Conservation (phyloP, 2,329 filamentous ascomycete species). For the Fusarium chuoi region DNA sequence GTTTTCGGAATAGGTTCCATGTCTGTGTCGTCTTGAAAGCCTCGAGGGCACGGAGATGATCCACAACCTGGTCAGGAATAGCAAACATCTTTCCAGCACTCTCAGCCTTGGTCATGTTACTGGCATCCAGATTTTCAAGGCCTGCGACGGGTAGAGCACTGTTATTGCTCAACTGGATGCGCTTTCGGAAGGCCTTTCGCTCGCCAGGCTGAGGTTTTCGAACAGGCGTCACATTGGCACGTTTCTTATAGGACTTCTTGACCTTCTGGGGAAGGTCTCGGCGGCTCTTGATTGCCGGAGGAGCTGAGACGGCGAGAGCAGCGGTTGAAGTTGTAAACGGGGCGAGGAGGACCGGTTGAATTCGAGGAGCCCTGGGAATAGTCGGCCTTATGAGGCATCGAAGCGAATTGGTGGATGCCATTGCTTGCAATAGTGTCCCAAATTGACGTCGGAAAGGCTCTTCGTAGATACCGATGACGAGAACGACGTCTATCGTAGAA, state of each 20-base stretch:
- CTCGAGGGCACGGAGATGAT: constrained; percentile 83
- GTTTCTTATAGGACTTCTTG: constrained; percentile 65
- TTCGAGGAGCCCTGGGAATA: constrained; percentile 48
- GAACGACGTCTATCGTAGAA: constrained; percentile 37
- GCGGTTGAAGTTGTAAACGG: constrained; percentile 54
- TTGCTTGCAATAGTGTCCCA: constrained; percentile 31
- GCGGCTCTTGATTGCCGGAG: constrained; percentile 49
- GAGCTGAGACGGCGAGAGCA: constrained; percentile 44
- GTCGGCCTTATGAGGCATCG: constrained; percentile 55
- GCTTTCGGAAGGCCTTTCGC: constrained; percentile 86
- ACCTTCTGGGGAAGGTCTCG: constrained; percentile 51
- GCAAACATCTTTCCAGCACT: constrained; percentile 74
- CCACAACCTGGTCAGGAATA: constrained; percentile 75
- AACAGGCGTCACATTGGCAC: constrained; percentile 53
- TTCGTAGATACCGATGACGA: constrained; percentile 6
- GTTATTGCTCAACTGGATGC: constrained; percentile 91
- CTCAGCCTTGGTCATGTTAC: constrained; percentile 64
- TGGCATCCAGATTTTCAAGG: constrained; percentile 68
- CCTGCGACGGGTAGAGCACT: constrained; percentile 84
- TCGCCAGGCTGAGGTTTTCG: constrained; percentile 78
- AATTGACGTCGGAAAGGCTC: neutral
- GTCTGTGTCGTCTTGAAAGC: constrained; percentile 92
- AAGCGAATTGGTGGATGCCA: constrained; percentile 55
- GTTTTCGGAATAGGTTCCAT: constrained; percentile 87
- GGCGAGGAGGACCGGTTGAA: constrained; percentile 50